Percentiles rank a stretch among this genome's conserved stretches.
These are phyloP conservation scores for Pyrenophora tritici-repentis DNA, from an alignment of 2,329 filamentous ascomycete genomes.

Conservation along the genomic window DNA sequence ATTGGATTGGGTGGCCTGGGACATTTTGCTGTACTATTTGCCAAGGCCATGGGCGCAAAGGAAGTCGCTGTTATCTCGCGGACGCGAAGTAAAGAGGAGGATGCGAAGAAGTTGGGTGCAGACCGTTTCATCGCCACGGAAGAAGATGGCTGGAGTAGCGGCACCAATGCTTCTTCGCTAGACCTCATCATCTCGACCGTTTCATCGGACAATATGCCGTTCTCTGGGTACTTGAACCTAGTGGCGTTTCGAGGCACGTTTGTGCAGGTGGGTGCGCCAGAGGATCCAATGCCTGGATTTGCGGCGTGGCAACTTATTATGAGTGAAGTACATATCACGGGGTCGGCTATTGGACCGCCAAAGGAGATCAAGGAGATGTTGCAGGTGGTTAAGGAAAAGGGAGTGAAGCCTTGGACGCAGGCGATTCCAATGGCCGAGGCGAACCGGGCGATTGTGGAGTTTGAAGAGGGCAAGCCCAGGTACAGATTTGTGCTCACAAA, in stretches of 20 bases:
- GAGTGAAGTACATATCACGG: constrained; percentile 57
- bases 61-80: constrained; percentile 69
- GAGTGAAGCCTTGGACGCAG: constrained; percentile 67
- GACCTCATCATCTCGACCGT: constrained; percentile 66
- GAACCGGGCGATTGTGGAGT: constrained; percentile 62
- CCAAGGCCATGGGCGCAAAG: constrained; percentile 72
- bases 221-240: constrained; percentile 65
- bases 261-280: constrained; percentile 71
- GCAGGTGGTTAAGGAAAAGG: constrained; percentile 62
- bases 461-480: constrained; percentile 60
- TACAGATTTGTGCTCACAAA: constrained; percentile 49
- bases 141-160: constrained; percentile 58
- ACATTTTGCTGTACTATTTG: constrained; percentile 74
- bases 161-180: constrained; percentile 61
- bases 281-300: constrained; percentile 60
- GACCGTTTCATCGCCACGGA: constrained; percentile 63
- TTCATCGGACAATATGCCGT: constrained; percentile 64
- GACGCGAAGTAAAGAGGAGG: constrained; percentile 61
- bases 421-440: constrained; percentile 58
- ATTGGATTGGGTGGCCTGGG: constrained; percentile 75
- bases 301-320: constrained; percentile 63
- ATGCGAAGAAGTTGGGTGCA: constrained; percentile 67
- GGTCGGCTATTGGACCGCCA: constrained; percentile 58
- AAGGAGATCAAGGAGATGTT: constrained; percentile 66
- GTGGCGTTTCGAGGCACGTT: constrained; percentile 65